phyloP scores from a whole-genome alignment of 345 rosid species.

The Populus tremula region DNA sequence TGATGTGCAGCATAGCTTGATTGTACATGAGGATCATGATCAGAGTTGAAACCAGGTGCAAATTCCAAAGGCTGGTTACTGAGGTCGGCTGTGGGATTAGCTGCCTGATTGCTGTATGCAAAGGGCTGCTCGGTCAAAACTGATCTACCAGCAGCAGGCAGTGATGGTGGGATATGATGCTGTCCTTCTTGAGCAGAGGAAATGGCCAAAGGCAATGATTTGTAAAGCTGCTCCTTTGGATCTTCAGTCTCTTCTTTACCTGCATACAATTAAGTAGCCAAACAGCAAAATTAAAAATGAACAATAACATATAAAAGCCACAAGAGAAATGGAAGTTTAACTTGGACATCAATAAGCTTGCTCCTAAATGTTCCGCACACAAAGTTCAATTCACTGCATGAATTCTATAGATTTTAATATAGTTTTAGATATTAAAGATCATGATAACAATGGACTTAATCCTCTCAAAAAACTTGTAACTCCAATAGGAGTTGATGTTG shows the following conservation, averaged over 20 bases:
- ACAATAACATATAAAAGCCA: not conserved
- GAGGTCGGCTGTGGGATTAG: slow-evolving; percentile 46
- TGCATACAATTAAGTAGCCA: slow-evolving; percentile 36
- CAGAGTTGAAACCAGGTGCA: slow-evolving; percentile 51
- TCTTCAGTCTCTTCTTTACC: slow-evolving; percentile 42
- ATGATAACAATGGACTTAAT: not conserved
- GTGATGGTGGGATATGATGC: slow-evolving; percentile 39
- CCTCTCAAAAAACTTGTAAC: not conserved
- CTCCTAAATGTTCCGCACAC: not conserved
- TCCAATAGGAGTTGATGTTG: not conserved
- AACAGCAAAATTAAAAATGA: slow-evolving; percentile 4
- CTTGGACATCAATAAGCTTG: slow-evolving; percentile 1
- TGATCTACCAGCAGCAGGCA: slow-evolving; percentile 43
- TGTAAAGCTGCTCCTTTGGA: slow-evolving; percentile 34
- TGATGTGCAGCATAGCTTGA: slow-evolving; percentile 47
- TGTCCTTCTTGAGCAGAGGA: slow-evolving; percentile 48
- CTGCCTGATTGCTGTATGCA: slow-evolving; percentile 55
- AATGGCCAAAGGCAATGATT: slow-evolving; percentile 33
- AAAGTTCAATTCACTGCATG: not conserved
- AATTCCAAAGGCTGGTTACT: slow-evolving; percentile 71
- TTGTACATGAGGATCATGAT: slow-evolving; percentile 43
- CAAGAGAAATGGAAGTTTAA: slow-evolving; percentile 6
- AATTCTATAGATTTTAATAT: not conserved
- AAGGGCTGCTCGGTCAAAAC: slow-evolving; percentile 42
- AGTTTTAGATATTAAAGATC: not conserved